Conservation (phyloP, 805 yeast species). For the Candida tibetensis region DNA sequence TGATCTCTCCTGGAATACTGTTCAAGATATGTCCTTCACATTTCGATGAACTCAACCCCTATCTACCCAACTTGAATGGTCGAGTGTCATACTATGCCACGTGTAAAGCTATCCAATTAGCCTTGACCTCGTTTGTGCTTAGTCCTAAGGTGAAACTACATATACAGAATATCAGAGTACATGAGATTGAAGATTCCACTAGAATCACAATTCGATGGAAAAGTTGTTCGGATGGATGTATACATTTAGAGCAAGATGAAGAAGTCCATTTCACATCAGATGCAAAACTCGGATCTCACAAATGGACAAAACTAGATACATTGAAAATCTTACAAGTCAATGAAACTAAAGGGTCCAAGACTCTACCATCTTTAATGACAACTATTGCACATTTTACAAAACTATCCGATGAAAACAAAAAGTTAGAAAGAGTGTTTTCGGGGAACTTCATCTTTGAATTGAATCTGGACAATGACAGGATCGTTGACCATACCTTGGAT, state of each 20-base stretch:
- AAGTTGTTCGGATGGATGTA: constrained; percentile 53
- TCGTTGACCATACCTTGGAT: constrained; percentile 65
- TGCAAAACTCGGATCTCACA: constrained; percentile 39
- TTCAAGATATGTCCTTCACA: constrained; percentile 58
- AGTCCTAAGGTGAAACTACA: constrained; percentile 54
- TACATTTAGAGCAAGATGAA: constrained; percentile 34
- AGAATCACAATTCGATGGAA: constrained; percentile 56
- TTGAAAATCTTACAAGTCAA: constrained; percentile 13
- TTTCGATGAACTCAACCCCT: constrained; percentile 40
- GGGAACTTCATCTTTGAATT: constrained; percentile 70
- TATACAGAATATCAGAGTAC: constrained; percentile 41
- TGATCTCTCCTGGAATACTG: constrained; percentile 45
- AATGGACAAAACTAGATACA: constrained; percentile 38
- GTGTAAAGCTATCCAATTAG: constrained; percentile 52
- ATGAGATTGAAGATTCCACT: constrained; percentile 35
- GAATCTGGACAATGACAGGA: constrained; percentile 50
- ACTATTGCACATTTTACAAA: constrained; percentile 29
- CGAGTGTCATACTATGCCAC: constrained; percentile 54
- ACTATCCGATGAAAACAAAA: constrained; percentile 22
- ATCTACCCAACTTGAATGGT: constrained; percentile 57
- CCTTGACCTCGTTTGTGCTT: constrained; percentile 54
- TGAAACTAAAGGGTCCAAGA: constrained; percentile 1
- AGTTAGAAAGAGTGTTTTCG: constrained; percentile 40
- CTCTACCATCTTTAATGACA: constrained; percentile 20
- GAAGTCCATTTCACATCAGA: constrained; percentile 31